phyloP scores from a whole-genome alignment of 2,329 filamentous ascomycete species.

The Fusarium nisikadoi region DNA sequence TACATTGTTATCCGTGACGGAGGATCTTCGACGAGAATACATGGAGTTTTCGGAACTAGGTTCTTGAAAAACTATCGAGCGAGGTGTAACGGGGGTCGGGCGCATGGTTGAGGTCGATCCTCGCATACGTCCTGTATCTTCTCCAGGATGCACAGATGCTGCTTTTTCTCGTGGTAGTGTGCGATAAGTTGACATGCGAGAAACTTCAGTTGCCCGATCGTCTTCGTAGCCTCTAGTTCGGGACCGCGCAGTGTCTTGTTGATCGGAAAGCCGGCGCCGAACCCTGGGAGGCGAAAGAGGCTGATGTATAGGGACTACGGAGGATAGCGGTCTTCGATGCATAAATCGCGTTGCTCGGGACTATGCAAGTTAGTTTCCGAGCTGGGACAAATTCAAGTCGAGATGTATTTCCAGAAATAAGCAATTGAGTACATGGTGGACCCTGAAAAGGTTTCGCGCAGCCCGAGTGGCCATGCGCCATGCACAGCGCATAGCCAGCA shows the following conservation, averaged over 20 bases:
- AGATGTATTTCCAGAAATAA: neutral
- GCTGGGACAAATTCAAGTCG: slow-evolving; percentile 8
- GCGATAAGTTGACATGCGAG: slow-evolving; percentile 59
- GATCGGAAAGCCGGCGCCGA: slow-evolving; percentile 66
- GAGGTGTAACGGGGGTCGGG: slow-evolving; percentile 61
- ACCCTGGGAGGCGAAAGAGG: slow-evolving; percentile 62
- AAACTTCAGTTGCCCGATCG: slow-evolving; percentile 53
- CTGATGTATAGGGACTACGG: slow-evolving; percentile 60
- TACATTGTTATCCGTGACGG: slow-evolving; percentile 60
- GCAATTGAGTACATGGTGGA: neutral
- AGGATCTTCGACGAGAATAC: slow-evolving; percentile 53
- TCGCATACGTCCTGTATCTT: slow-evolving; percentile 51
- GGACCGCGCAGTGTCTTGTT: slow-evolving; percentile 58
- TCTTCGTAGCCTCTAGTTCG: slow-evolving; percentile 55
- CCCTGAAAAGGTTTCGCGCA: slow-evolving; percentile 1
- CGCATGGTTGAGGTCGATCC: slow-evolving; percentile 48
- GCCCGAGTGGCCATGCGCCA: neutral
- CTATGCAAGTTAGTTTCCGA: slow-evolving; percentile 49
- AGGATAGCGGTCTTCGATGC: slow-evolving; percentile 65
- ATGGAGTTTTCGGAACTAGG: slow-evolving; percentile 43
- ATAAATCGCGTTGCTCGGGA: slow-evolving; percentile 59
- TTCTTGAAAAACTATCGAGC: slow-evolving; percentile 61
- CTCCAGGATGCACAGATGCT: slow-evolving; percentile 51
- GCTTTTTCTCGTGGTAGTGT: slow-evolving; percentile 56
- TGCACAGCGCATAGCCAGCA: neutral